Evolutionary conservation across 768 basidiomycete species (phyloP).

Genomic region (Boletus reticuloceps): DNA sequence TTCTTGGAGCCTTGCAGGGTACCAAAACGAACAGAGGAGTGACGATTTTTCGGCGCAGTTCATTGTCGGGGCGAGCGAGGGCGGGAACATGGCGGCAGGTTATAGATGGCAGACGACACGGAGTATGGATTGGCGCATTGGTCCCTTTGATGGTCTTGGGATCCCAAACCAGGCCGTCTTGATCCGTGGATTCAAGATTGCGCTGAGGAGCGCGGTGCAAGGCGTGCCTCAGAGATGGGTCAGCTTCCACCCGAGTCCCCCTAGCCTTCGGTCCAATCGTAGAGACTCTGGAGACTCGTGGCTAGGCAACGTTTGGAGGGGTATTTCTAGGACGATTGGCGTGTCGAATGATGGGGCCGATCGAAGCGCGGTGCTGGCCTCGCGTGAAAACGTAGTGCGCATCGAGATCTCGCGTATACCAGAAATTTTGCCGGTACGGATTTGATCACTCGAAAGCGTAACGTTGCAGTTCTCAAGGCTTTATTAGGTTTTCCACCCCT

Average conservation of each 20-base stretch:
- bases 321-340: constrained; percentile 15
- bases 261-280: background rate
- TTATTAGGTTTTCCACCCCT: constrained; percentile 23
- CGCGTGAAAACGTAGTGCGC: background rate
- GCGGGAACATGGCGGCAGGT: constrained; percentile 3
- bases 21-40: constrained; percentile 5
- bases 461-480: background rate
- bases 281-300: constrained; percentile 12
- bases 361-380: background rate
- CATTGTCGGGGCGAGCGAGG: constrained; percentile 4
- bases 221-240: constrained; percentile 19
- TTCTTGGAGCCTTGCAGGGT: constrained; percentile 32
- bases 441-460: background rate
- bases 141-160: constrained; percentile 10
- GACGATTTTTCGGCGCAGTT: constrained; percentile 14
- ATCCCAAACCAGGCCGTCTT: constrained; percentile 29
- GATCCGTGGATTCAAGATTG: constrained; percentile 31
- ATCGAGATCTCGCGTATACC: constrained; percentile 16
- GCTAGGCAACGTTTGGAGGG: constrained; percentile 15
- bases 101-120: constrained; percentile 19
- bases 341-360: background rate
- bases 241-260: background rate
- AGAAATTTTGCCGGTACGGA: constrained; percentile 17
- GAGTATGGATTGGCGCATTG: constrained; percentile 19
- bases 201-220: constrained; percentile 13